Evolutionary conservation across 1,139 yeast species (phyloP), one percentile per base, ranked within the genome.

Genomic region (Suhomyces chickasaworum): DNA sequence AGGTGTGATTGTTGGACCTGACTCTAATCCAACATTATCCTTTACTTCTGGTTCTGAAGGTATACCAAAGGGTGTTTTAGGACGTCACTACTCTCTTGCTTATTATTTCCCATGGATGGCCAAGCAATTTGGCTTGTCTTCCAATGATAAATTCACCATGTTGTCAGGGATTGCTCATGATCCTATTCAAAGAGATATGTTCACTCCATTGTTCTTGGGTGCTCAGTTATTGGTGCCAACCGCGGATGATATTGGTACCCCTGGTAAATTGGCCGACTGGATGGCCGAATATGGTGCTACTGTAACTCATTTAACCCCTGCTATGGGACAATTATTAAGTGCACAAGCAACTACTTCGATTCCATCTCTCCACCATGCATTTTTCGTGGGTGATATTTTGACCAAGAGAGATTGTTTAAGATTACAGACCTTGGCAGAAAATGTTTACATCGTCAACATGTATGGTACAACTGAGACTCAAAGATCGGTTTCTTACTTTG

Each of bases 71-170:
- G 99, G 99, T 73, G 99, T 93, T 23, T 78, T 89, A 53, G 99
- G 99, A 39, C 88, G 99, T 70, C 99, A 95, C 64, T 95, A 84
- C 66, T 91, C 98, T 1, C 76, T 93, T 54, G 96, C 99, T 1
- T 93, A 95, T 71, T 93, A 93, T 68, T 93, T 93, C 79, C 96
- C 96, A 33, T 93, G 99, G 99, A 93, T 93, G 99, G 78, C 97
- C 15, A 69, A 88, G 63, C 80, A 84, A 45, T 93, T 95, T 61
- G 81, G 84, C 37, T 77, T 93, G 41, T 79, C 87, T 30, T 87
- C 81, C 48, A 78, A 84, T 37, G 99, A 95, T 68, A 86, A 78
- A 63, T 93, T 93, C 71, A 95, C 99, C 20, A 93, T 93, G 99
- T 79, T 93, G 50, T 88, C 96, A 22, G 99, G 99, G 62, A 93